Evolutionary conservation across 2,329 filamentous ascomycete species (phyloP).

Genomic region (Beauveria sp.): DNA sequence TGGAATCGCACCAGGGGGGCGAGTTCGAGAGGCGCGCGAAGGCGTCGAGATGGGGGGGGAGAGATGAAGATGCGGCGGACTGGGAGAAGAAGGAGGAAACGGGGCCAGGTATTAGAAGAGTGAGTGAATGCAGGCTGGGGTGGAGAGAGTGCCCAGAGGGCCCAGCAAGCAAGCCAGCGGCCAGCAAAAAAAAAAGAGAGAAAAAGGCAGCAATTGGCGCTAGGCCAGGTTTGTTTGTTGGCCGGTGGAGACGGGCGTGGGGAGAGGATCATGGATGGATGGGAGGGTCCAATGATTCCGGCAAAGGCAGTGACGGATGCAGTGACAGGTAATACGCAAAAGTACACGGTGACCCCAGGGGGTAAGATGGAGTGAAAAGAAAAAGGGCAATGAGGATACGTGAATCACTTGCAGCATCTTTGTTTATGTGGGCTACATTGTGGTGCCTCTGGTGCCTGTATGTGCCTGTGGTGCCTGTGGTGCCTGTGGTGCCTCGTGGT

Average conservation of each 20-base stretch:
- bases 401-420: too few relatives aligned
- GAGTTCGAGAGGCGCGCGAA: conserved; percentile 9
- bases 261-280: not conserved
- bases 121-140: not conserved
- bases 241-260: conserved; percentile 4
- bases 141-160: not conserved
- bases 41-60: conserved; percentile 14
- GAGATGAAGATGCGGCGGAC: conserved; percentile 19
- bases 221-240: conserved; percentile 9
- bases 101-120: conserved; percentile 12
- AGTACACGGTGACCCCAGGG: too few relatives aligned
- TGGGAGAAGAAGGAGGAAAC: conserved; percentile 23
- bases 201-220: not conserved
- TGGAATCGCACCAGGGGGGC: conserved; percentile 47
- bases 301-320: too few relatives aligned
- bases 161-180: not conserved
- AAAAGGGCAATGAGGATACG: too few relatives aligned
- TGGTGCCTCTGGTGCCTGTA: too few relatives aligned
- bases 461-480: too few relatives aligned
- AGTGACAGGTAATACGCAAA: too few relatives aligned
- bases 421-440: too few relatives aligned
- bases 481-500: too few relatives aligned
- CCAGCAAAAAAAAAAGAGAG: not conserved
- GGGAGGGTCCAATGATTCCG: not conserved
- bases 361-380: too few relatives aligned